Conservation (phyloP, 2,329 filamentous ascomycete species). For the Tolypocladium inflatum region DNA sequence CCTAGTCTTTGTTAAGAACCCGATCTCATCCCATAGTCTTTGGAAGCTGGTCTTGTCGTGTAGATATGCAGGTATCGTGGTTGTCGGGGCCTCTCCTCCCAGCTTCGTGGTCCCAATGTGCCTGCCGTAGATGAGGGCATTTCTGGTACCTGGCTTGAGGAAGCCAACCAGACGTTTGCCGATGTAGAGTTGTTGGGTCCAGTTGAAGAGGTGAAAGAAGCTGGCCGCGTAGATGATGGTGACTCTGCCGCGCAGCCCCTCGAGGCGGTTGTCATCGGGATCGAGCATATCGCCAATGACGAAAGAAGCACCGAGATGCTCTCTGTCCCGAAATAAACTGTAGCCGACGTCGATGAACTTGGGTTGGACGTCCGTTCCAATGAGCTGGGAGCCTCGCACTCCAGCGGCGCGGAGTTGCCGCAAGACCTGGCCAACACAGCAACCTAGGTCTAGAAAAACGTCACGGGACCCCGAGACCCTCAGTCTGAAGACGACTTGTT, state of each 20-base stretch:
- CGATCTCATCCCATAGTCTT: conserved; percentile 43
- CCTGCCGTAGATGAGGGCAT: conserved; percentile 40
- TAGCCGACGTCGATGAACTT: conserved; percentile 50
- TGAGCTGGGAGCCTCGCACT: conserved; percentile 35
- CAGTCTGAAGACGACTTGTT: conserved; percentile 31
- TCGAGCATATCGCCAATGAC: conserved; percentile 41
- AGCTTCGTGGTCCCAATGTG: conserved; percentile 33
- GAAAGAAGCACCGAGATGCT: conserved; percentile 35
- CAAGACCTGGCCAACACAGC: conserved; percentile 39
- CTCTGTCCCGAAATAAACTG: conserved; percentile 52
- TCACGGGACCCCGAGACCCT: conserved; percentile 26
- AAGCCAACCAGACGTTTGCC: conserved; percentile 35
- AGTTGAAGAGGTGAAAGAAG: conserved; percentile 41
- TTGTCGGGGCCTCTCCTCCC: conserved; percentile 11
- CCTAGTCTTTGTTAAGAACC: conserved; percentile 33
- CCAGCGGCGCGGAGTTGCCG: conserved; percentile 42
- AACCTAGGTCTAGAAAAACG: conserved; percentile 38
- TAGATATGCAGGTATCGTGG: conserved; percentile 26
- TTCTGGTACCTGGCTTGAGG: conserved; percentile 30
- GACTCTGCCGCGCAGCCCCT: conserved; percentile 26
- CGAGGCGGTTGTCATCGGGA: conserved; percentile 24
- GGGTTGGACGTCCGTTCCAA: conserved; percentile 37
- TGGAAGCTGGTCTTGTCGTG: conserved; percentile 42
- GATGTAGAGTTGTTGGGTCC: conserved; percentile 35
- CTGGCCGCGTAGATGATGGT: conserved; percentile 39